phyloP scores from a whole-genome alignment of 352 stramenopile genomes.

The Phytophthora meadii region DNA sequence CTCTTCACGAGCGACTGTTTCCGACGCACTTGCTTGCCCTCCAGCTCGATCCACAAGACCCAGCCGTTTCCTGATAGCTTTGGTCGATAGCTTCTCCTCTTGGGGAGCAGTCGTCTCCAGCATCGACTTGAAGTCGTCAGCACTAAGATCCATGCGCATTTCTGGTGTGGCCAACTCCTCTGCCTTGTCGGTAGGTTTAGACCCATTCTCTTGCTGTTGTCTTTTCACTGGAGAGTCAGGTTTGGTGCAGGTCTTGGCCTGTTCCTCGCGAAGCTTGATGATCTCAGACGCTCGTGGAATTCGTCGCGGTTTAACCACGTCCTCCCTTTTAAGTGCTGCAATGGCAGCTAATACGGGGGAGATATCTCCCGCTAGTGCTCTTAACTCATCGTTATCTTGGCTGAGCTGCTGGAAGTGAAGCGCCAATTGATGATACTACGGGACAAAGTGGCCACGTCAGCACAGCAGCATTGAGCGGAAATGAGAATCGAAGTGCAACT shows the following conservation, averaged over 20 bases:
- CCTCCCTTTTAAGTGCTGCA: slow-evolving; percentile 13
- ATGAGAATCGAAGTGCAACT: not conserved
- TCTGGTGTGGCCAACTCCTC: slow-evolving; percentile 12
- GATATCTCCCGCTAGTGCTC: slow-evolving; percentile 33
- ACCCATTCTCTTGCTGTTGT: not conserved
- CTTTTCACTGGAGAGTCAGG: not conserved
- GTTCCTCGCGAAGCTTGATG: slow-evolving; percentile 21
- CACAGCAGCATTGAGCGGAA: not conserved
- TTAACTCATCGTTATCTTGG: slow-evolving; percentile 30
- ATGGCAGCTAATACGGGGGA: slow-evolving; percentile 30
- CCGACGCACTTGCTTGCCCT: slow-evolving; percentile 39
- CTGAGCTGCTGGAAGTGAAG: slow-evolving; percentile 43
- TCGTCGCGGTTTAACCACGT: slow-evolving; percentile 4
- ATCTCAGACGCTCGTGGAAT: slow-evolving; percentile 45
- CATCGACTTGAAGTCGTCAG: slow-evolving; percentile 70
- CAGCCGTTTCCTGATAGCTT: slow-evolving; percentile 63
- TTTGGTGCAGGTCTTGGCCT: slow-evolving; percentile 1
- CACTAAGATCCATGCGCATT: slow-evolving; percentile 42
- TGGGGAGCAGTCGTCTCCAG: slow-evolving; percentile 40
- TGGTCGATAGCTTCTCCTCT: slow-evolving; percentile 63
- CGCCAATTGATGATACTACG: slow-evolving; percentile 47
- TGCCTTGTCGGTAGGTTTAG: slow-evolving; percentile 1
- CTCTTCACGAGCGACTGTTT: slow-evolving; percentile 60
- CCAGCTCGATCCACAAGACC: slow-evolving; percentile 51
- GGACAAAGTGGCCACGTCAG: slow-evolving; percentile 11